These are phyloP conservation scores for Trichopus zeylanicus DNA, from an alignment of 116 monocot species.

Conservation along the genomic window DNA sequence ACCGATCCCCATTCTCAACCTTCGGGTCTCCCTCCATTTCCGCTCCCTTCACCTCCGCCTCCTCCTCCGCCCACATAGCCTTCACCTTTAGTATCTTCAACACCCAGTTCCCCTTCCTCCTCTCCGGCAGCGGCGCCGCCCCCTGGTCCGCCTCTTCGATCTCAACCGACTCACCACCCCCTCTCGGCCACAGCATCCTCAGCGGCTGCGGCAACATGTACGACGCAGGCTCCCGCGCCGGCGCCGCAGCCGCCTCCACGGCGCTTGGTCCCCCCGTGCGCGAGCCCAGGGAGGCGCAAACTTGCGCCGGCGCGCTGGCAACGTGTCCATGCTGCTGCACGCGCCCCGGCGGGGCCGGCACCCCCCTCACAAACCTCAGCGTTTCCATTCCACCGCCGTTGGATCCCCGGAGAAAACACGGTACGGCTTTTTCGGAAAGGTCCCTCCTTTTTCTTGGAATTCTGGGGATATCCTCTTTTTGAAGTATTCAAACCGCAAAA, in stretches of 20 bases:
- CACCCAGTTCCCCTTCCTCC: slow-evolving; percentile 54
- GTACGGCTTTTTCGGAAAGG: too few relatives aligned
- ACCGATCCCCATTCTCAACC: slow-evolving; percentile 12
- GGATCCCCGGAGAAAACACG: too few relatives aligned
- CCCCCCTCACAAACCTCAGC: not conserved
- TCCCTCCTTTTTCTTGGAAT: not conserved
- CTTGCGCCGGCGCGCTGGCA: slow-evolving; percentile 1
- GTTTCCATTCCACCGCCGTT: too few relatives aligned
- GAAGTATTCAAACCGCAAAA: too few relatives aligned
- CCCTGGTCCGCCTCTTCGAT: not conserved
- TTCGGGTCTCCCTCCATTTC: not conserved
- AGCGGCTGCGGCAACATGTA: slow-evolving; percentile 16
- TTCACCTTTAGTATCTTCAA: slow-evolving; percentile 63
- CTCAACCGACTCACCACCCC: not conserved
- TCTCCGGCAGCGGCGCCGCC: not conserved
- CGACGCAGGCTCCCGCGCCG: not conserved
- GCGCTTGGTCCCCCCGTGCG: not conserved
- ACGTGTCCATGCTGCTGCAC: not conserved
- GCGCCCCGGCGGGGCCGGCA: not conserved
- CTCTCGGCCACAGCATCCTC: slow-evolving; percentile 27
- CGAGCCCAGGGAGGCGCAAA: not conserved
- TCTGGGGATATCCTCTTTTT: not conserved
- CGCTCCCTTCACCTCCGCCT: not conserved
- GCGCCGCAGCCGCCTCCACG: not conserved
- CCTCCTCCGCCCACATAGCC: slow-evolving; percentile 30